Evolutionary conservation across 2,329 filamentous ascomycete genomes (phyloP).

Genomic region (Clonostachys solani): DNA sequence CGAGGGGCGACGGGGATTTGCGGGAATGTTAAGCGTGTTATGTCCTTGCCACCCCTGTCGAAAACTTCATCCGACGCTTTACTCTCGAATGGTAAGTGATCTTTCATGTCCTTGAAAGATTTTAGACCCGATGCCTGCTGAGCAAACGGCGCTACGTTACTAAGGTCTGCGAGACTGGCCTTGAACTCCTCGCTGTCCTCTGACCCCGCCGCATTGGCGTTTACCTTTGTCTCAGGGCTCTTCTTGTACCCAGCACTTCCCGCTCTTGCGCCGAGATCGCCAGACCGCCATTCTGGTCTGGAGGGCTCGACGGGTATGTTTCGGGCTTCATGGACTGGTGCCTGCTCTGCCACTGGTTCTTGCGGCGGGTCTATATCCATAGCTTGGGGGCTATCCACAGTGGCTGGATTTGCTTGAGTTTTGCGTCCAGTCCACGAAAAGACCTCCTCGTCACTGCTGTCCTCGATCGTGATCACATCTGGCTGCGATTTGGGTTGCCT

Average conservation of each 20-base stretch:
- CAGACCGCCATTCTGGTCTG: conserved; percentile 55
- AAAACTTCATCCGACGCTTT: conserved; percentile 37
- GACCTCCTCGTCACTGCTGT: conserved; percentile 38
- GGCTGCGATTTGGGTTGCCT: conserved; percentile 49
- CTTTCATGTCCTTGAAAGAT: conserved; percentile 51
- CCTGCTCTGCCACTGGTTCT: conserved; percentile 13
- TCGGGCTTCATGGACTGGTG: conserved; percentile 25
- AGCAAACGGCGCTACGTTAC: conserved; percentile 50
- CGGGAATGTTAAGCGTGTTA: conserved; percentile 38
- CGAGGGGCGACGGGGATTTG: conserved; percentile 43
- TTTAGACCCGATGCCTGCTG: conserved; percentile 41
- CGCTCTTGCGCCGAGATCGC: conserved; percentile 26
- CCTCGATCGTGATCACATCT: conserved; percentile 33
- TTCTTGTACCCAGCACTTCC: neutral
- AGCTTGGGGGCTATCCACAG: conserved; percentile 46
- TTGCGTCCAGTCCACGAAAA: conserved; percentile 27
- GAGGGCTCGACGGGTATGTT: conserved; percentile 56
- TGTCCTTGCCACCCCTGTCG: conserved; percentile 21
- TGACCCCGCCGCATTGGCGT: conserved; percentile 34
- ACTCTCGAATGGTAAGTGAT: conserved; percentile 53
- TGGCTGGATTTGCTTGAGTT: conserved; percentile 15
- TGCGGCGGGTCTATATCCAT: conserved; percentile 62
- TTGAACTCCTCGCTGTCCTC: conserved; percentile 53
- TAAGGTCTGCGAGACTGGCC: conserved; percentile 49
- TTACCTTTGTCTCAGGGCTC: conserved; percentile 18